These are phyloP conservation scores for Trichoderma cornu-damae DNA, from an alignment of 2,329 filamentous ascomycete species.

Conservation along the genomic window DNA sequence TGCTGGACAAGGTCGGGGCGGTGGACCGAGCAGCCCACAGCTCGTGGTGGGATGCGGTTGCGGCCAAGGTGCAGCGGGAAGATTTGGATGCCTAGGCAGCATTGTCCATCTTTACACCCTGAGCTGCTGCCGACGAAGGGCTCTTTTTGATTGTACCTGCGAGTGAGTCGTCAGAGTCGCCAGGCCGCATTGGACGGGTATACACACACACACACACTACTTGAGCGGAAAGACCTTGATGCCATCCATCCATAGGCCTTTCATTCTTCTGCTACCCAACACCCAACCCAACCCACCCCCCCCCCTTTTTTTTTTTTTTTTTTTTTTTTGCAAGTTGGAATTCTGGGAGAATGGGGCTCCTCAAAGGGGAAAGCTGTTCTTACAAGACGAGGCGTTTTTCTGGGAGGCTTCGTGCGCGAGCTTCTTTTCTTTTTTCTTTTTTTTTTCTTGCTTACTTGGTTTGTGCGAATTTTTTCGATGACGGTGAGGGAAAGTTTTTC, in stretches of 20 bases:
- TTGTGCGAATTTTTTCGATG: not conserved
- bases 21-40: slow-evolving; percentile 66
- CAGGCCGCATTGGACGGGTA: no score
- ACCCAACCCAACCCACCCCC: no score
- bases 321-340: not conserved
- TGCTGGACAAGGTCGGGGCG: slow-evolving; percentile 57
- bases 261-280: no score
- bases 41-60: slow-evolving; percentile 64
- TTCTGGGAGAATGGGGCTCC: not conserved
- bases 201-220: no score
- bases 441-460: not conserved
- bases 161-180: no score
- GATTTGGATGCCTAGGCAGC: slow-evolving; percentile 26
- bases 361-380: not conserved
- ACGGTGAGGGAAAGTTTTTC: not conserved
- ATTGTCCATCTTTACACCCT: not conserved
- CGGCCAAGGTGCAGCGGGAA: slow-evolving; percentile 49
- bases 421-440: no score
- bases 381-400: slow-evolving; percentile 11
- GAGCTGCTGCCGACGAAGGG: no score
- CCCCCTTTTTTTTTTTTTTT: not conserved
- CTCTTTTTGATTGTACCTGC: no score
- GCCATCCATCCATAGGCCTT: no score
- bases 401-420: not conserved
- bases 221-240: no score